phyloP scores from a whole-genome alignment of 2,329 filamentous ascomycete species.

The Fusarium lateritium region DNA sequence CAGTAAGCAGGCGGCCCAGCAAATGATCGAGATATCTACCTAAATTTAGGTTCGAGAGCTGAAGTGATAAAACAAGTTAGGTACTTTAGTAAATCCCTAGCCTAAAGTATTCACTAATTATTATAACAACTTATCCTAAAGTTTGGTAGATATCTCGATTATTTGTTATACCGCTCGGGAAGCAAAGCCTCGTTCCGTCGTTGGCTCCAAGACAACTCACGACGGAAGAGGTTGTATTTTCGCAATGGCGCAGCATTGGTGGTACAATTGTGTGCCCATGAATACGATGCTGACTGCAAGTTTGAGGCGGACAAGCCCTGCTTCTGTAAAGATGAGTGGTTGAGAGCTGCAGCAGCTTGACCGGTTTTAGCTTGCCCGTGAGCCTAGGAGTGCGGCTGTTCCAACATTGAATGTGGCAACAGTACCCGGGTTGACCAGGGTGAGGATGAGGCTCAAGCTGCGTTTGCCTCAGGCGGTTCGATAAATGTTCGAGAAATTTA shows the following conservation, averaged over 20 bases:
- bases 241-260: conserved; percentile 34
- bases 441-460: conserved; percentile 14
- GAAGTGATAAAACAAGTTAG: too few species aligned
- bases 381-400: background rate
- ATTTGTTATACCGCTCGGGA: too few species aligned
- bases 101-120: too few species aligned
- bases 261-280: conserved; percentile 31
- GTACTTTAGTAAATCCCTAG: too few species aligned
- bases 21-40: too few species aligned
- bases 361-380: conserved; percentile 13
- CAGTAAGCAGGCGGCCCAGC: background rate
- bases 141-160: too few species aligned
- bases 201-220: conserved; percentile 4
- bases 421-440: background rate
- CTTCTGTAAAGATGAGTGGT: conserved; percentile 23
- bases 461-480: background rate
- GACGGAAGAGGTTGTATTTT: conserved; percentile 18
- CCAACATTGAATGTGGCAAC: background rate
- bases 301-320: conserved; percentile 25
- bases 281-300: conserved; percentile 45
- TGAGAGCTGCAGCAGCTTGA: conserved; percentile 18
- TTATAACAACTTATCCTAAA: too few species aligned
- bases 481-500: background rate
- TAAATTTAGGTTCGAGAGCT: too few species aligned
- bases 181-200: conserved; percentile 29